phyloP scores from a whole-genome alignment of 2,329 filamentous ascomycete genomes.

The Fusarium sp. region DNA sequence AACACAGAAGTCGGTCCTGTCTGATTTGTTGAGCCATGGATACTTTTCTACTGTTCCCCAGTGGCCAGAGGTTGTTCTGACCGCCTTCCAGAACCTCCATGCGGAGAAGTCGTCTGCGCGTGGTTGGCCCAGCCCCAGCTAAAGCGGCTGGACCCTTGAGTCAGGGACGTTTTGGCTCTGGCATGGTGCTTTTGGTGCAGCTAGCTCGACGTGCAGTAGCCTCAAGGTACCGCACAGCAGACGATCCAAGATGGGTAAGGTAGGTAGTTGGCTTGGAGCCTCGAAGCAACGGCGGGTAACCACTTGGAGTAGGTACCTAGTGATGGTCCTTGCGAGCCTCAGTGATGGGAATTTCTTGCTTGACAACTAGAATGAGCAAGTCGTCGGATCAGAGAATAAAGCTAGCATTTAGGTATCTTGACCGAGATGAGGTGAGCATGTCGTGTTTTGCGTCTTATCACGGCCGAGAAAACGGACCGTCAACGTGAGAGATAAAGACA shows the following conservation, averaged over 20 bases:
- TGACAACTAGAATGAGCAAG: background rate
- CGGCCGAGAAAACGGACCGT: background rate
- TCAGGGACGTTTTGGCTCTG: slow-evolving; percentile 31
- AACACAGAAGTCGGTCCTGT: background rate
- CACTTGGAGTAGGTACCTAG: slow-evolving; percentile 31
- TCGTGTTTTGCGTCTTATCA: slow-evolving; percentile 2
- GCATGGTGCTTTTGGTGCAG: slow-evolving; percentile 22
- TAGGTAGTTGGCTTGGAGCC: slow-evolving; percentile 7
- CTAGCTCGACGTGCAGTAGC: slow-evolving; percentile 32
- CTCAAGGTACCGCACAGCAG: background rate
- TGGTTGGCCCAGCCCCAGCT: slow-evolving; percentile 28
- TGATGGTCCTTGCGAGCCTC: slow-evolving; percentile 17
- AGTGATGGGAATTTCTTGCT: slow-evolving; percentile 2
- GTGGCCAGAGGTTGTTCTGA: slow-evolving; percentile 30
- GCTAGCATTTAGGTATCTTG: background rate
- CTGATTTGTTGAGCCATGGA: slow-evolving; percentile 11
- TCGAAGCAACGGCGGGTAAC: slow-evolving; percentile 39
- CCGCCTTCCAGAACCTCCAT: slow-evolving; percentile 40
- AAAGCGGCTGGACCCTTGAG: slow-evolving; percentile 38
- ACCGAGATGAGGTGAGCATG: slow-evolving; percentile 2
- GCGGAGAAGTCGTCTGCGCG: slow-evolving; percentile 27
- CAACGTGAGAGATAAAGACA: slow-evolving; percentile 14
- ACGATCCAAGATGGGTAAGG: too few species aligned
- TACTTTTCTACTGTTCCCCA: slow-evolving; percentile 23
- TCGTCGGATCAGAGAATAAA: slow-evolving; percentile 6